phyloP scores from a whole-genome alignment of 805 yeast genomes.

The Zygosaccharomyces kombuchaensis region DNA sequence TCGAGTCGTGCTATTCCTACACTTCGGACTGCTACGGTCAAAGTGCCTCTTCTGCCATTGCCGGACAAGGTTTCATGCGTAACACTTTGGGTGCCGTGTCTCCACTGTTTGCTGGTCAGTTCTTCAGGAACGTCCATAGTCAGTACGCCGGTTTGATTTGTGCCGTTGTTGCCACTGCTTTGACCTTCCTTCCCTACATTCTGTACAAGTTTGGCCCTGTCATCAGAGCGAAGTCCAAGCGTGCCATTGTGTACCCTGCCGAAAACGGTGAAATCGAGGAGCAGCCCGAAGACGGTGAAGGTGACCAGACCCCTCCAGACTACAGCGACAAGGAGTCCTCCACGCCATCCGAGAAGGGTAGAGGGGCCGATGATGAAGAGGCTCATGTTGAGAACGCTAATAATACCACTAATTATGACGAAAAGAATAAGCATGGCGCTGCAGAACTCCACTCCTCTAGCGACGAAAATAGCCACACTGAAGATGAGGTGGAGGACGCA shows the following conservation, averaged over 20 bases:
- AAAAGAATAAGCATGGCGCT: neutral
- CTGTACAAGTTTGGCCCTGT: neutral
- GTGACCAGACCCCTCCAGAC: neutral
- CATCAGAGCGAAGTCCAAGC: constrained; percentile 1
- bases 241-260: constrained; percentile 2
- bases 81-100: constrained; percentile 2
- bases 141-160: constrained; percentile 2
- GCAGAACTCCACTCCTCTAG: neutral
- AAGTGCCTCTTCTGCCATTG: constrained; percentile 4
- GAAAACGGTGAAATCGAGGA: neutral
- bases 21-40: constrained; percentile 5
- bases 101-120: neutral
- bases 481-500: neutral
- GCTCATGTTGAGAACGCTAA: constrained; percentile 3
- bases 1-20: constrained; percentile 3
- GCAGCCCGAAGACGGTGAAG: neutral
- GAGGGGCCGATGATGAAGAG: neutral
- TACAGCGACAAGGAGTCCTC: neutral
- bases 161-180: neutral
- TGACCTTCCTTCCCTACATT: neutral
- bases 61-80: constrained; percentile 3
- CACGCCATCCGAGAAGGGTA: neutral
- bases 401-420: neutral
- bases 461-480: neutral
- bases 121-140: neutral